Evolutionary conservation across 139 green algal species (phyloP), one percentile per base, ranked within the genome.

Genomic region (Chlorella sp.): DNA sequence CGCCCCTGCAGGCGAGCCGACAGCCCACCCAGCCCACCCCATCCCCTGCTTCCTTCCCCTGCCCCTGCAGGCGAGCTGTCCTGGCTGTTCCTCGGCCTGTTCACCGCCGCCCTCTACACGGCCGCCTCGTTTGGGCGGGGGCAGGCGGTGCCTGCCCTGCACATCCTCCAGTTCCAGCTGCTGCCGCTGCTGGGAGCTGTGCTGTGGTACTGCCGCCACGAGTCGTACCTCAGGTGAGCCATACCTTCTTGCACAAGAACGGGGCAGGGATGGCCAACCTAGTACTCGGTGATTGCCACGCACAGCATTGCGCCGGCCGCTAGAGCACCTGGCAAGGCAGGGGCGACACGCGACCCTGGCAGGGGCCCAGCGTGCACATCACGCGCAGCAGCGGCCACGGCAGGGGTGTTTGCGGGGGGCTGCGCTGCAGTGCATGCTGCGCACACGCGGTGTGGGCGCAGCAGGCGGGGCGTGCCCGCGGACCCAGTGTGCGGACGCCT

Each of bases 11-110:
- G n/a, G n/a, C n/a, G n/a, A n/a, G n/a, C 68, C 68, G 19, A 11
- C 16, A 34, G 26, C 69, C 15, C 28, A 14, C 69, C 28, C 69
- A 77, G 1, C 28, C 69, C 69, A 36, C 2, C 30, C 24, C 11
- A 1, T 28, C 32, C 22, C 69, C 69, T 28, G 69, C 69, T 28
- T 36, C 16, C 42, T 42, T 19, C 36, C 32, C 81, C 32, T 5
- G 19, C 24, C 81, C 2, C 80, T 68, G 83, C 84, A 88, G 84
- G 26, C 39, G 84, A 88, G 66, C 64, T 88, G 37, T 68, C 84
- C 9, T 88, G 84, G 84, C 39, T 88, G 37, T 36, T 66, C 4
- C 39, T 88, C 21, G 66, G 66, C 30, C 66, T 88, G 39, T 30
- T 88, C 30, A 81, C 84, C 14, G 18, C 71, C 11, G 16, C n/a